These are phyloP conservation scores for Ramaria rubella DNA, from an alignment of 768 basidiomycete species.

Conservation along the genomic window DNA sequence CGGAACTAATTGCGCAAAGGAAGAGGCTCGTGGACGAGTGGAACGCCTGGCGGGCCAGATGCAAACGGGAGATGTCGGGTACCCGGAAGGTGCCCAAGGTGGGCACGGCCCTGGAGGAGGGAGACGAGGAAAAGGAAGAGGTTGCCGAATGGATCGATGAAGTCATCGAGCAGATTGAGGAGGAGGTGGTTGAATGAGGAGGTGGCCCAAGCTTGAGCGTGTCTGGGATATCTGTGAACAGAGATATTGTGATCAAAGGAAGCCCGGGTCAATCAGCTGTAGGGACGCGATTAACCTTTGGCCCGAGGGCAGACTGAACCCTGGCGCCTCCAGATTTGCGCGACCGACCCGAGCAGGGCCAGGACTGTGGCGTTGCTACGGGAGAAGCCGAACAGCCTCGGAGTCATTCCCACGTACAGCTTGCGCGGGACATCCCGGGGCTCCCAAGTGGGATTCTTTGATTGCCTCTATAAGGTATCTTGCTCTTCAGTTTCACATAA, in stretches of 20 bases:
- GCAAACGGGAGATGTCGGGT: constrained; percentile 59
- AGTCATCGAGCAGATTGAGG: constrained; percentile 87
- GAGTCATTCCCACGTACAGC: too few species aligned
- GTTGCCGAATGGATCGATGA: constrained; percentile 95
- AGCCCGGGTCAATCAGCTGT: background rate
- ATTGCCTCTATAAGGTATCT: background rate
- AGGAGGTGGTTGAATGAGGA: constrained; percentile 53
- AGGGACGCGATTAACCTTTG: background rate
- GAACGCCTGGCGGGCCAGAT: constrained; percentile 90
- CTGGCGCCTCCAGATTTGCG: background rate
- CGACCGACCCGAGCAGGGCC: background rate
- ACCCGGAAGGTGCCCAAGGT: constrained; percentile 38
- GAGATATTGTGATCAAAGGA: too few species aligned
- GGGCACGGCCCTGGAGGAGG: constrained; percentile 16
- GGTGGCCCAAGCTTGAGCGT: constrained; percentile 7
- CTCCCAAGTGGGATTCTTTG: background rate
- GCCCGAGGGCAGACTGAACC: background rate
- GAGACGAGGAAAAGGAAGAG: constrained; percentile 61
- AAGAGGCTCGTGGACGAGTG: constrained; percentile 95
- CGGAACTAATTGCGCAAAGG: constrained; percentile 84
- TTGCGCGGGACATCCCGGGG: constrained; percentile 2
- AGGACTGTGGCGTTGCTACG: background rate
- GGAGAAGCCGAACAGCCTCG: too few species aligned
- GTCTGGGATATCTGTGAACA: background rate
- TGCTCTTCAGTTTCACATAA: background rate